Percentiles rank a stretch among this genome's conserved stretches.
Evolutionary conservation across 2,329 filamentous ascomycete species (phyloP).

Genomic region (Neurospora sp.): DNA sequence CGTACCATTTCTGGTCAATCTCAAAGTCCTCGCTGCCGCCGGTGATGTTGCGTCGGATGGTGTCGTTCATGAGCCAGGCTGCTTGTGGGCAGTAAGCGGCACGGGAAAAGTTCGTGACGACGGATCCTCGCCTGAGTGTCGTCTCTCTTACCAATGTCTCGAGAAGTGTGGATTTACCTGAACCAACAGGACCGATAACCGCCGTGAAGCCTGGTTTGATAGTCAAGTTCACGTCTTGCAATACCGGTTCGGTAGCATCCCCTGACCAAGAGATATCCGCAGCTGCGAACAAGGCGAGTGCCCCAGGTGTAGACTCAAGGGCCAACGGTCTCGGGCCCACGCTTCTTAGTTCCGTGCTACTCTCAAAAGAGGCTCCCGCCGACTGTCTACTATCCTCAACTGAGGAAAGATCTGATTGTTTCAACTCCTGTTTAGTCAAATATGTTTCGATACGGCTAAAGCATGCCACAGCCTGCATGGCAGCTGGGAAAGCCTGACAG

Average conservation of each 20-base stretch:
- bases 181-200: constrained; percentile 15
- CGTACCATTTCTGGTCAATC: constrained; percentile 11
- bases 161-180: constrained; percentile 18
- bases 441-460: constrained; percentile 16
- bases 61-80: constrained; percentile 16
- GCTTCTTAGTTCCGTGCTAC: background rate
- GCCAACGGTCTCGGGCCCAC: background rate
- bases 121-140: constrained; percentile 1
- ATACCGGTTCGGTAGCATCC: constrained; percentile 5
- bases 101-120: background rate
- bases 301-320: background rate
- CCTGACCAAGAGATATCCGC: background rate
- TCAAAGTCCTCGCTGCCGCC: constrained; percentile 1
- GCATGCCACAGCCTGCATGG: constrained; percentile 14
- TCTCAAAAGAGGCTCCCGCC: background rate
- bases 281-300: background rate
- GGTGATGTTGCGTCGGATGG: constrained; percentile 12
- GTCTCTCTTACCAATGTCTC: constrained; percentile 15
- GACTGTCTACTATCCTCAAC: background rate
- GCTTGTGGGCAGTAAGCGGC: constrained; percentile 15
- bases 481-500: constrained; percentile 12
- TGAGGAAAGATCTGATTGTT: background rate
- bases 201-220: constrained; percentile 7
- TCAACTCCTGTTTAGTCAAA: background rate
- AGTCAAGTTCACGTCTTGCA: constrained; percentile 3